Evolutionary conservation across 305 asterid genomes (phyloP).

Genomic region (Fraxinus xanthoxyloides): DNA sequence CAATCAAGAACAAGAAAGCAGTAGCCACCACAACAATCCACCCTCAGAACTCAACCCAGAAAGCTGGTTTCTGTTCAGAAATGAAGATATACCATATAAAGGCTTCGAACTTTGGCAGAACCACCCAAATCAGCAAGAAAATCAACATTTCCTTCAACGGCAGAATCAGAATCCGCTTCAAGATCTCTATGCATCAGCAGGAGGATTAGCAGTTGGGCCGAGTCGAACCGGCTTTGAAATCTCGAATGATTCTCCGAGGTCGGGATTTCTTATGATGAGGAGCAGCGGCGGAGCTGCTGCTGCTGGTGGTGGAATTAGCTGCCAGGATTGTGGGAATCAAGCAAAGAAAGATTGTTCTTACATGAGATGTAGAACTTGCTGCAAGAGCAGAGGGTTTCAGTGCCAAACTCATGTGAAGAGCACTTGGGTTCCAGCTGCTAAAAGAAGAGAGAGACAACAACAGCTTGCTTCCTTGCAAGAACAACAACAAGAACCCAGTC

Average conservation of each 20-base stretch:
- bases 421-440: slow-evolving; percentile 90
- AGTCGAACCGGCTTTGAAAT: slow-evolving; percentile 40
- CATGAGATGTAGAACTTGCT: slow-evolving; percentile 77
- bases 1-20: slow-evolving; percentile 38
- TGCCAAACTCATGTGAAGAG: slow-evolving; percentile 72
- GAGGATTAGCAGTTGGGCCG: slow-evolving; percentile 47
- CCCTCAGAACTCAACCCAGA: slow-evolving; percentile 57
- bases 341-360: slow-evolving; percentile 77
- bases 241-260: slow-evolving; percentile 45
- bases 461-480: slow-evolving; percentile 45
- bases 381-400: slow-evolving; percentile 73
- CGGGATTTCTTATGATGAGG: slow-evolving; percentile 60
- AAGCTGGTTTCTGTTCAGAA: slow-evolving; percentile 70
- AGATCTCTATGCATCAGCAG: slow-evolving; percentile 64
- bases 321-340: slow-evolving; percentile 83
- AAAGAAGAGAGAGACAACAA: slow-evolving; percentile 73
- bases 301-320: slow-evolving; percentile 66
- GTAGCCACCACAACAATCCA: slow-evolving; percentile 31
- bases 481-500: slow-evolving; percentile 18
- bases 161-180: slow-evolving; percentile 40
- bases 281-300: slow-evolving; percentile 41
- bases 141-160: slow-evolving; percentile 18
- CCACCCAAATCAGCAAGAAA: slow-evolving; percentile 31
- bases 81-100: slow-evolving; percentile 50
- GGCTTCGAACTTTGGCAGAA: slow-evolving; percentile 74